Percentiles rank a stretch among this genome's conserved stretches.
Conservation (phyloP, 129 eudicot species). For the Scalesia atractyloides region DNA sequence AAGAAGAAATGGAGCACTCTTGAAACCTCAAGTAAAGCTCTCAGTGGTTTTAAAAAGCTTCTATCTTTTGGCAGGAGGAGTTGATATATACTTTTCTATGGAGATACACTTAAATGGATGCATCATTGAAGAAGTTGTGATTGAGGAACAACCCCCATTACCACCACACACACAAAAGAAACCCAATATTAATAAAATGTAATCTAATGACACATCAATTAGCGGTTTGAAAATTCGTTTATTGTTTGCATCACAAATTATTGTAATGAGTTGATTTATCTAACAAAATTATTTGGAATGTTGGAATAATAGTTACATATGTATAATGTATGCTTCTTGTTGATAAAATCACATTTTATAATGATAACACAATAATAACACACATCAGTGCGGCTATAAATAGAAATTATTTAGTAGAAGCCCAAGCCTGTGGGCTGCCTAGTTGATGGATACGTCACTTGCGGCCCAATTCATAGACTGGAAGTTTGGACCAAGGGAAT, state of each 20-base stretch:
- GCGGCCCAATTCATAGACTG: no score
- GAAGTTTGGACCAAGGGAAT: no score
- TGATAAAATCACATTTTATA: not conserved
- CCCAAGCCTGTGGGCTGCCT: no score
- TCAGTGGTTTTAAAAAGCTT: slow-evolving; percentile 70
- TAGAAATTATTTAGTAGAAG: no score
- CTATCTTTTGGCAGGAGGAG: slow-evolving; percentile 65
- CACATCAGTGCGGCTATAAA: no score
- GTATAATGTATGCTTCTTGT: not conserved
- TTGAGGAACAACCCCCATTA: not conserved
- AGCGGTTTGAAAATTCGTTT: not conserved
- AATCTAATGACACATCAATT: not conserved
- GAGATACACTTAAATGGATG: not conserved
- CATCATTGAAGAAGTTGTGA: not conserved
- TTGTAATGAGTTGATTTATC: not conserved
- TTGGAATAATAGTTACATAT: not conserved
- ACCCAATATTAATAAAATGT: not conserved
- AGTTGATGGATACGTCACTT: no score
- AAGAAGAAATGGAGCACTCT: slow-evolving; percentile 68
- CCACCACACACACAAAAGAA: no score
- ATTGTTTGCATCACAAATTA: not conserved
- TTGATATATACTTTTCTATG: slow-evolving; percentile 20
- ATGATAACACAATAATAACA: not conserved
- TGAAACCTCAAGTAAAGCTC: slow-evolving; percentile 53
- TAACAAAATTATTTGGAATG: not conserved